Evolutionary conservation across 352 stramenopile genomes (phyloP), one percentile per base, ranked within the genome.

Genomic region (Phytophthora rubi): DNA sequence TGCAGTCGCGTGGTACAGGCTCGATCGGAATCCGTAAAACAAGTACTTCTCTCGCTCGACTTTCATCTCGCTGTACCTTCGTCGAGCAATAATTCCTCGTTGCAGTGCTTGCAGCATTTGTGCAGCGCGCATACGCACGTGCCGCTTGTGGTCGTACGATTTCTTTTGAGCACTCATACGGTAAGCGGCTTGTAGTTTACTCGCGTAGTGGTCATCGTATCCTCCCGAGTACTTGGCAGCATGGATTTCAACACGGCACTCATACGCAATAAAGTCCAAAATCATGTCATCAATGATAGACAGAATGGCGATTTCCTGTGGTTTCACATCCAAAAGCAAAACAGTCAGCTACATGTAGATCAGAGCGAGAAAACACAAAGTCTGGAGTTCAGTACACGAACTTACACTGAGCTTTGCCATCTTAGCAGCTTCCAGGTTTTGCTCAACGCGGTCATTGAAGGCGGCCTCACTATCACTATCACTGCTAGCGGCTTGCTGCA

Each of bases 161-260:
- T 77, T 79, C n/a, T 85, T 79, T 23, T 91, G 76, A 32, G 75
- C 77, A 30, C 81, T 89, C 86, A 94, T 94, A 6, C 85, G 86
- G 49, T 76, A 94, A 4, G 77, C 66, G 3, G 83, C 82, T 64
- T 94, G 86, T 0, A 94, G 61, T 65, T 92, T 92, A 55, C 79
- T 90, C 13, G 86, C 86, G 28, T 86, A 92, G 51, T 83, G 81
- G 42, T 91, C 82, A 44, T 88, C 70, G 52, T 78, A 93, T 1
- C 80, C 81, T 6, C 82, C 84, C 1, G 80, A 91, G 30, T 73
- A 74, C 64, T 90, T 92, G 7, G 79, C 79, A 3, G 85, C 47
- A 21, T 88, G 76, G 21, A 91, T 66, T 21, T 81, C 81, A 4
- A 89, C 63, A 16, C 82, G 79, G n/a, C 81, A 84, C 59, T 93